Percentiles rank a stretch among this genome's conserved stretches.
Evolutionary conservation across 2,329 filamentous ascomycete genomes (phyloP).

Genomic region (Cercospora beticola): DNA sequence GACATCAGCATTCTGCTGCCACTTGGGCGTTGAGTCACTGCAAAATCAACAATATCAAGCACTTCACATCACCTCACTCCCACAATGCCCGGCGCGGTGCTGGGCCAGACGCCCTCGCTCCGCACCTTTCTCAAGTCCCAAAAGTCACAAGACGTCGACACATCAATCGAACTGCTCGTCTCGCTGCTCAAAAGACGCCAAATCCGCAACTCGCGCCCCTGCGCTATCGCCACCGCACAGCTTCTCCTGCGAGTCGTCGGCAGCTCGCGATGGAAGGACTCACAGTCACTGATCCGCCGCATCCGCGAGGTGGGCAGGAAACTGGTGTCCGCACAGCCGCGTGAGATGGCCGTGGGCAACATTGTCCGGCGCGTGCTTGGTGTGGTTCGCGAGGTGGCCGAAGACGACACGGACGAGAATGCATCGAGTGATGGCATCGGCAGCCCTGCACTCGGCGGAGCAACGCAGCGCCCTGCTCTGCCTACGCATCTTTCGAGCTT

Average conservation of each 20-base stretch:
- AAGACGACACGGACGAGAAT: slow-evolving; percentile 66
- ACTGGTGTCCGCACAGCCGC: slow-evolving; percentile 78
- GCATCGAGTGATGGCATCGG: slow-evolving; percentile 57
- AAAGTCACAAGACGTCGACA: slow-evolving; percentile 72
- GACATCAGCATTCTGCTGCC: neutral
- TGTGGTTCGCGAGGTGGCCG: slow-evolving; percentile 86
- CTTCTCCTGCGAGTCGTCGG: slow-evolving; percentile 85
- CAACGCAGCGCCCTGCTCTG: slow-evolving; percentile 21
- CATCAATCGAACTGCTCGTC: slow-evolving; percentile 78
- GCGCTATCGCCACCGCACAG: slow-evolving; percentile 86
- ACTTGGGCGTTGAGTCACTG: neutral
- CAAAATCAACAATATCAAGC: slow-evolving; percentile 5
- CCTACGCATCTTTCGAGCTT: slow-evolving; percentile 48
- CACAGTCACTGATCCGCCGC: slow-evolving; percentile 74
- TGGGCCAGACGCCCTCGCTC: slow-evolving; percentile 68
- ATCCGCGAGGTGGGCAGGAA: slow-evolving; percentile 76
- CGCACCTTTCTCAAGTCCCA: slow-evolving; percentile 76
- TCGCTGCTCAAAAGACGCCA: slow-evolving; percentile 87
- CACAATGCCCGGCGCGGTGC: slow-evolving; percentile 58
- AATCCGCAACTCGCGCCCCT: slow-evolving; percentile 82
- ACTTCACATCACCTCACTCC: neutral
- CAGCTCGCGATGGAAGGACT: slow-evolving; percentile 73
- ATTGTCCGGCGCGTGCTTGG: slow-evolving; percentile 88
- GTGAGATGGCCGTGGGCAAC: slow-evolving; percentile 90
- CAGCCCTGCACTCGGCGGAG: slow-evolving; percentile 36